Evolutionary conservation across 495 filamentous ascomycete species (phyloP).

Genomic region (Penicillium argentinense): DNA sequence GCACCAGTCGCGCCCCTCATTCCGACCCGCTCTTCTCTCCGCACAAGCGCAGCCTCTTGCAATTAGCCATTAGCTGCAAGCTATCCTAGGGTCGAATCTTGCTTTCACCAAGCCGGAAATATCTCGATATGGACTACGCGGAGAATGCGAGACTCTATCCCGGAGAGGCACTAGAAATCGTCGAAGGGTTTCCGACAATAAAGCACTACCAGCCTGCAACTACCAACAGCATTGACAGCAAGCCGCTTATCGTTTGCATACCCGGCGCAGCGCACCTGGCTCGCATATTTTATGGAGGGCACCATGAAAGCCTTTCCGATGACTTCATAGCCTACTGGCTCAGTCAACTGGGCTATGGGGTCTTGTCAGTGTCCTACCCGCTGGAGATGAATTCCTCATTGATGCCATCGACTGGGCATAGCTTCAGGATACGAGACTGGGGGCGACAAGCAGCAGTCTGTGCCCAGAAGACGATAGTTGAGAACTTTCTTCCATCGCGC

Average conservation of each 20-base stretch:
- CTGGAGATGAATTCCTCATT: slow-evolving; percentile 16
- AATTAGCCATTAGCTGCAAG: no score
- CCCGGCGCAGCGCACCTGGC: slow-evolving; percentile 20
- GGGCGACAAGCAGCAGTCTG: slow-evolving; percentile 20
- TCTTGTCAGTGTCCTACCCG: slow-evolving; percentile 28
- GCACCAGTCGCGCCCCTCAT: neutral
- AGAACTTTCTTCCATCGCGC: slow-evolving; percentile 3
- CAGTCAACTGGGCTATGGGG: slow-evolving; percentile 12
- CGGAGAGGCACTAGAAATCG: slow-evolving; percentile 17
- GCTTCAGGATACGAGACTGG: slow-evolving; percentile 22
- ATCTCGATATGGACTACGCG: neutral
- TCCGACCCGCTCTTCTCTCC: neutral
- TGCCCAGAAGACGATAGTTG: slow-evolving; percentile 8
- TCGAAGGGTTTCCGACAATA: slow-evolving; percentile 19
- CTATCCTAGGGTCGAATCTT: no score
- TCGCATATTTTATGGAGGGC: slow-evolving; percentile 28
- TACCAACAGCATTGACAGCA: neutral
- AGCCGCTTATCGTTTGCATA: slow-evolving; percentile 24
- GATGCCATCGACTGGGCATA: slow-evolving; percentile 12
- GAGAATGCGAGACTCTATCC: slow-evolving; percentile 8
- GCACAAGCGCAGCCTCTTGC: no score
- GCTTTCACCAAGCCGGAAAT: no score
- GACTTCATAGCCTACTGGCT: slow-evolving; percentile 23
- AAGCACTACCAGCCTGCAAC: slow-evolving; percentile 19
- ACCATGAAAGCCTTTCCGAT: slow-evolving; percentile 7